Base-by-base conservation (phyloP, 805 yeast species). In the Myxozyma lipomycoides region DNA sequence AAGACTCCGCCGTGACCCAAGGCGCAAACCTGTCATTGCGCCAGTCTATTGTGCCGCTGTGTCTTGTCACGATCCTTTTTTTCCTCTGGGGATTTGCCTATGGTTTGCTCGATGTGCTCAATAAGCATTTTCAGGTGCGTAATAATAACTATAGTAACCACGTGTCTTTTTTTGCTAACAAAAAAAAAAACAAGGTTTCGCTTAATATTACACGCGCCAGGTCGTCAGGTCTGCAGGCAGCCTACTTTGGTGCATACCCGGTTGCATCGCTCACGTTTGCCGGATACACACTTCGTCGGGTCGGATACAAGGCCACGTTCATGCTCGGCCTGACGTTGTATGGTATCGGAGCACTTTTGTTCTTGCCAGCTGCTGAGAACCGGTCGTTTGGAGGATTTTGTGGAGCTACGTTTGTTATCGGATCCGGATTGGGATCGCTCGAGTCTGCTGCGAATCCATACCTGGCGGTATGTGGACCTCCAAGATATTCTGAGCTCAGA, bases 21-120 rank as follows among this genome's bases (percentile, higher is more conserved):
- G 43, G 42, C 36, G 43, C 39, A 10, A 18, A 23, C 4, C 36
- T 3, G 2, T 19, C 43, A 2, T 17, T 40, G 22, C 17, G 2
- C 15, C 39, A 40, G 22, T 40, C 43, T 2, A n/a, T 40, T 18
- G 37, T 23, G 15, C 43, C 43, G 2, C 18, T 18, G 2, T 18
- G 43, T 17, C 43, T 40, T 2, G 43, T 40, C 2, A 40, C 43
- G 41, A 40, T 40, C 37, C 43, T 40, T 40, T 40, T 40, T 40
- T 40, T 2, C 36, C 2, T 40, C 18, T 40, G 43, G 43, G 43
- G 43, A n/a, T 40, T 40, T 23, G 43, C 43, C 12, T 40, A 40
- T 23, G 43, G 43, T 3, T 23, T 40, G 43, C 43, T 40, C 37
- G 43, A 40, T 23, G 43, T 40, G 15, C 43, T 40, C 28, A 40